These are phyloP conservation scores for Coniferiporia sulphurascens DNA, from an alignment of 1,284 basidiomycete species.

Conservation along the genomic window DNA sequence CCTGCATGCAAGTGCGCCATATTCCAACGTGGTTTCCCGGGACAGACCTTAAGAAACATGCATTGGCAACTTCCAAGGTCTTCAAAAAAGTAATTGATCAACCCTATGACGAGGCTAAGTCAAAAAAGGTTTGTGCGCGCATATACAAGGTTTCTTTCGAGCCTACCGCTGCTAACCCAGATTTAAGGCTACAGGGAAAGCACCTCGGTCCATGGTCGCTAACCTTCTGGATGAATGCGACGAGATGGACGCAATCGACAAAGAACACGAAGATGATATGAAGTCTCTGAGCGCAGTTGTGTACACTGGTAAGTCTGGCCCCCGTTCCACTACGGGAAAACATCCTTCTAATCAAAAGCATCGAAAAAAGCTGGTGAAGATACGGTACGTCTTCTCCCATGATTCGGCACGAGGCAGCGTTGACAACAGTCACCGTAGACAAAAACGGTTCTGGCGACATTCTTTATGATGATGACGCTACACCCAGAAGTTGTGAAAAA, in stretches of 20 bases:
- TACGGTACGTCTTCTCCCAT: not conserved
- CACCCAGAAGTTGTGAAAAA: constrained; percentile 3
- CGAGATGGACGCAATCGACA: not conserved
- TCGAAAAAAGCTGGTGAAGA: not conserved
- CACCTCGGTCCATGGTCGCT: not conserved
- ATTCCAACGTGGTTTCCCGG: constrained; percentile 12
- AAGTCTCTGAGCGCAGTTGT: not conserved
- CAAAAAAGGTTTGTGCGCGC: not conserved
- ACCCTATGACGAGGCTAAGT: constrained; percentile 7
- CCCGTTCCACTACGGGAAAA: too few species aligned
- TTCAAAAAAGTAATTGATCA: not conserved
- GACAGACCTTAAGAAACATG: not conserved
- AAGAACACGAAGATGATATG: constrained; percentile 6
- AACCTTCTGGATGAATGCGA: constrained; percentile 10
- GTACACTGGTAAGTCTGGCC: not conserved
- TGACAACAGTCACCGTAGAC: not conserved
- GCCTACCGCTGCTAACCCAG: too few species aligned
- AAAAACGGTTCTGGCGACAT: not conserved
- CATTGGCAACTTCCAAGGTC: not conserved
- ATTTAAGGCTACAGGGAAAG: constrained; percentile 1
- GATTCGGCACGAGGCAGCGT: not conserved
- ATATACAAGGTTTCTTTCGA: not conserved
- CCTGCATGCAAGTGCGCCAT: constrained; percentile 4
- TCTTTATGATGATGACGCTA: constrained; percentile 12
- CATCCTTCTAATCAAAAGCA: too few species aligned